Evolutionary conservation across 805 yeast species (phyloP), one percentile per base, ranked within the genome.

Genomic region (Pichia scutulata): DNA sequence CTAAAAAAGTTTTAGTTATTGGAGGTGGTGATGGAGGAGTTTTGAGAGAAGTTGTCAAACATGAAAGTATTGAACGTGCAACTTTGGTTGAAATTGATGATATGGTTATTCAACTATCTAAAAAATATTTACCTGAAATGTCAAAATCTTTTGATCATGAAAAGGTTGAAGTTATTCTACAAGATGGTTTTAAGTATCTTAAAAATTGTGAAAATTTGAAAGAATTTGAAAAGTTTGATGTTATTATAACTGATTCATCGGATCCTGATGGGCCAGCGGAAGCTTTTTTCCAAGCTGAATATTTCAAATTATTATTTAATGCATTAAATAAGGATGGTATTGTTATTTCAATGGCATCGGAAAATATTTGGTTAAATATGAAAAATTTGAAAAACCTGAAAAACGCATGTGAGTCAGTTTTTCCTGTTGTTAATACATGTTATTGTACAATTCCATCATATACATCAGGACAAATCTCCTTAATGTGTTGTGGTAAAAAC

Each of bases 11-110:
- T 10, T 75, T 89, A 47, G 93, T 89, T 28, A 86, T 89, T 59
- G 97, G 97, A 25, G 97, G 97, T 24, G 97, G 97, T 41, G 97
- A 89, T 66, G 96, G 97, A 56, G 97, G 97, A 54, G 96, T 89
- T 21, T 70, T 90, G 37, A 77, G 97, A 60, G 97, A 89, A 66
- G 82, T 87, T 18, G 80, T 88, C 43, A 90, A 89, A 68, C 71
- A 71, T 39, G 72, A 75, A 7, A 71, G 75, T 43, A 76, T 83
- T 4, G 83, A 84, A 56, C 67, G 70, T 44, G 84, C 86, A 16
- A 83, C 85, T 14, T 74, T 89, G 65, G 92, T 87, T n/a, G 97
- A 89, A 63, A 90, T 89, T 55, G 97, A 89, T 68, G 84, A 82
- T 62, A 76, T 82, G 53, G 97, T 89, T 26, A 87, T 89, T 50